Evolutionary conservation across 2,329 filamentous ascomycete genomes (phyloP).

Genomic region (Ceratocystis huliohia): DNA sequence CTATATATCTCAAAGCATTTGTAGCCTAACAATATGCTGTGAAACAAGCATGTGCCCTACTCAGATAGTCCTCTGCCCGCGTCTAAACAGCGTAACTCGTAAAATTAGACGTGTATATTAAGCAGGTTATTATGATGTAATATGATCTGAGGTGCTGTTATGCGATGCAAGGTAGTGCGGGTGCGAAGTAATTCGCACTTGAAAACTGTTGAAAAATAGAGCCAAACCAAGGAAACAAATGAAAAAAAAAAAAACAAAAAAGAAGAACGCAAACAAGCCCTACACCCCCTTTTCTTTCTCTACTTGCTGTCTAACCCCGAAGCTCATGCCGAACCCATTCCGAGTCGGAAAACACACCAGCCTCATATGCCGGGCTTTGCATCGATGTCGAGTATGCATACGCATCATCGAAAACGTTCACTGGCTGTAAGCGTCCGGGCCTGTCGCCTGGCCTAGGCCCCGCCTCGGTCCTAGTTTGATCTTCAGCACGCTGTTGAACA

Average conservation of each 20-base stretch:
- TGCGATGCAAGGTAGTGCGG: too few relatives aligned
- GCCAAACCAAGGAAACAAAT: background rate
- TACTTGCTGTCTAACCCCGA: background rate
- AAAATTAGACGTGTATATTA: too few relatives aligned
- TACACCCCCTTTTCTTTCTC: background rate
- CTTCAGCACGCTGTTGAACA: too few relatives aligned
- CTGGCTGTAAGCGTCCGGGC: background rate
- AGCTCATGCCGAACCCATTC: slow-evolving; percentile 7
- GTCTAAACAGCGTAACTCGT: too few relatives aligned
- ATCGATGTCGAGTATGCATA: slow-evolving; percentile 18
- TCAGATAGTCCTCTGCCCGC: too few relatives aligned
- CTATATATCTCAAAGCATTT: too few relatives aligned
- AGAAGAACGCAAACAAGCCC: background rate
- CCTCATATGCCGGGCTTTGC: slow-evolving; percentile 18
- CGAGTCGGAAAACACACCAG: slow-evolving; percentile 14
- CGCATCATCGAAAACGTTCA: slow-evolving; percentile 15
- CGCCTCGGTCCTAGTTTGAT: background rate
- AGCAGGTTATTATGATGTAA: too few relatives aligned
- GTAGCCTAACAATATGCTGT: too few relatives aligned
- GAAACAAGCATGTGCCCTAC: too few relatives aligned
- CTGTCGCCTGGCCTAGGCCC: background rate
- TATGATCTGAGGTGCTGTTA: too few relatives aligned
- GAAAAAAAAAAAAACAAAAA: too few relatives aligned
- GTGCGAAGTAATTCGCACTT: too few relatives aligned
- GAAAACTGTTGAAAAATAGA: background rate